phyloP scores from a whole-genome alignment of 768 basidiomycete species.

The Xerocomellus chrysenteron region DNA sequence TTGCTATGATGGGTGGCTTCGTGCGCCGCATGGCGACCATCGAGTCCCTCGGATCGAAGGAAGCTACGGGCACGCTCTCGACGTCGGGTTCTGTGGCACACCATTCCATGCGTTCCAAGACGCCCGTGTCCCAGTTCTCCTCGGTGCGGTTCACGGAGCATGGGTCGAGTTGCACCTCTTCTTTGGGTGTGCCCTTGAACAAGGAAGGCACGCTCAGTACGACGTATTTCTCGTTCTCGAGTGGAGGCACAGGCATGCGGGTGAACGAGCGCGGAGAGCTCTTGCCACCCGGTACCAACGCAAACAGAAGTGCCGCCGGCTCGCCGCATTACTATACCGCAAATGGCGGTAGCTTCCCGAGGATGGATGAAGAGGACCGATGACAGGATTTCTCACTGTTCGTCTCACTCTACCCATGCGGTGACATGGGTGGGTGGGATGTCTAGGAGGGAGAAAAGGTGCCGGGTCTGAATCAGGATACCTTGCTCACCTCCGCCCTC shows the following conservation, averaged over 20 bases:
- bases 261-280: conserved; percentile 33
- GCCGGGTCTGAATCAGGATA: not conserved
- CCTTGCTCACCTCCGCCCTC: conserved; percentile 1
- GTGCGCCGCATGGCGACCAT: conserved; percentile 81
- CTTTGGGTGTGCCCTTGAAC: not conserved
- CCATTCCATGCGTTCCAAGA: conserved; percentile 27
- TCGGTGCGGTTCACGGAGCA: conserved; percentile 23
- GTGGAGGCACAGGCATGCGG: conserved; percentile 15
- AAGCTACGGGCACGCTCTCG: conserved; percentile 35
- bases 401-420: too few relatives aligned
- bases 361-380: conserved; percentile 4
- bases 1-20: conserved; percentile 61
- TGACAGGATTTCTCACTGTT: not conserved
- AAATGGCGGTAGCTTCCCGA: conserved; percentile 12
- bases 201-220: conserved; percentile 21
- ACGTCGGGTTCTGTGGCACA: conserved; percentile 31
- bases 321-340: conserved; percentile 18
- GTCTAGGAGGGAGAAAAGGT: not conserved
- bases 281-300: not conserved
- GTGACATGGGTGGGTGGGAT: not conserved
- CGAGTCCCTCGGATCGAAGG: conserved; percentile 70
- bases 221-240: conserved; percentile 27
- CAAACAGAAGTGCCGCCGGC: conserved; percentile 1
- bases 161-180: conserved; percentile 2
- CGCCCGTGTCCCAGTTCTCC: conserved; percentile 24